Base-by-base conservation (phyloP, 2,329 filamentous ascomycete species). In the Zelopaecilomyces penicillatus region DNA sequence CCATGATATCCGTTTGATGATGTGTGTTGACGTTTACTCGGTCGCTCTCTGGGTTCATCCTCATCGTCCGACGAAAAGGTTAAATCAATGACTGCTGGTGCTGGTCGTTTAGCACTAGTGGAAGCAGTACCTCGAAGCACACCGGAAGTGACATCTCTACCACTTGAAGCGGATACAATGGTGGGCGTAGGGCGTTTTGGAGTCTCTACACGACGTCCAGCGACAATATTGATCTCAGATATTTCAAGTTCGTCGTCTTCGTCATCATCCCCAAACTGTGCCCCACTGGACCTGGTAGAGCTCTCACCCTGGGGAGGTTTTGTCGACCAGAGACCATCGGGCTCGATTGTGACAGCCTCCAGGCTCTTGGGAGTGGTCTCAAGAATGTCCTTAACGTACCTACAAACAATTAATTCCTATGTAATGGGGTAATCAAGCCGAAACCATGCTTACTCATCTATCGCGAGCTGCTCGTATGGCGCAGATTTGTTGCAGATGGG, bases 261-360 rank as follows among this genome's bases (percentile, higher is more conserved):
- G 5, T 71, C 67, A 5, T 67, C 61, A 27, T 62, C 50, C n/a
- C 52, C 52, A 7, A 58, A 54, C 5, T 57, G 45, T 37, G 53
- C 44, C 5, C 54, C 56, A 12, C 55, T 57, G 54, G 60, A 54
- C 33, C 61, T 57, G 3, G 53, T 45, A 10, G 48, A 47, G 7
- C 53, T 43, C 4, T 60, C 59, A 6, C 64, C 59, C 5, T 67
- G 65, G 4, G 57, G 53, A 7, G 57, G 57, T 37, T 69, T 68
- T 6, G 62, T 58, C 41, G 64, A 64, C 93, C 93, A 98, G 53
- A 75, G 72, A 3, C 91, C 93, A 52, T 89, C 76, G 1, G 91
- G 88, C 56, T 97, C 87, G 36, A 98, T 87, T 1, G 83, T 90
- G 28, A 97, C 89, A 54, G 95, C 86, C 45, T 96, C 89, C 1